phyloP scores from a whole-genome alignment of 1,284 basidiomycete species.

The Mycosarcoma mackinlayi region DNA sequence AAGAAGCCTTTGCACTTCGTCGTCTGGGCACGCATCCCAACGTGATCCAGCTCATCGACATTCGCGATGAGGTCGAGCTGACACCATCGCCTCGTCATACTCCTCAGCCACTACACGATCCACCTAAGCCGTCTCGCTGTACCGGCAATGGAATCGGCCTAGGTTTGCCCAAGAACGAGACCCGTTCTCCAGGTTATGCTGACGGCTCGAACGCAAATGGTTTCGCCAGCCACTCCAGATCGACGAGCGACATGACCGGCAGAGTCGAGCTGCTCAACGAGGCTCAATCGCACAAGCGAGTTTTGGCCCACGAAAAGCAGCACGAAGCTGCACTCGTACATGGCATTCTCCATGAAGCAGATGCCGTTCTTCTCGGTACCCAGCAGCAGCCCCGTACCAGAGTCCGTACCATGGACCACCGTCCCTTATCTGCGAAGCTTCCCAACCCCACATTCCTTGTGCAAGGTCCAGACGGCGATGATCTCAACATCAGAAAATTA shows the following conservation, averaged over 20 bases:
- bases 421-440: background rate
- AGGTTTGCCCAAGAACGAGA: conserved; percentile 13
- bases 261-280: conserved; percentile 29
- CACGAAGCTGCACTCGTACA: conserved; percentile 16
- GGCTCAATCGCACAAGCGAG: conserved; percentile 23
- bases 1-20: conserved; percentile 65
- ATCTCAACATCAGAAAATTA: background rate
- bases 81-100: conserved; percentile 26
- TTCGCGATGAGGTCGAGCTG: conserved; percentile 63
- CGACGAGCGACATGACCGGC: conserved; percentile 47
- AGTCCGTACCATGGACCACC: conserved; percentile 1
- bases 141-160: conserved; percentile 12
- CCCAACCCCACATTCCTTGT: conserved; percentile 30
- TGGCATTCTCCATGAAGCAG: conserved; percentile 12
- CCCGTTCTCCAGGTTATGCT: background rate
- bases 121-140: background rate
- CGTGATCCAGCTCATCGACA: conserved; percentile 60
- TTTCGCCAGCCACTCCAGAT: conserved; percentile 30
- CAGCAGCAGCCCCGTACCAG: conserved; percentile 5
- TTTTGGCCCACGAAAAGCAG: conserved; percentile 29
- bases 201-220: background rate
- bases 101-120: conserved; percentile 5
- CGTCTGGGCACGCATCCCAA: conserved; percentile 61
- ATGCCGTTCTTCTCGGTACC: background rate
- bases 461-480: conserved; percentile 25